Percentiles rank a stretch among this genome's conserved stretches.
Conservation (phyloP, 345 rosid genomes). For the Orychophragmus violaceus region DNA sequence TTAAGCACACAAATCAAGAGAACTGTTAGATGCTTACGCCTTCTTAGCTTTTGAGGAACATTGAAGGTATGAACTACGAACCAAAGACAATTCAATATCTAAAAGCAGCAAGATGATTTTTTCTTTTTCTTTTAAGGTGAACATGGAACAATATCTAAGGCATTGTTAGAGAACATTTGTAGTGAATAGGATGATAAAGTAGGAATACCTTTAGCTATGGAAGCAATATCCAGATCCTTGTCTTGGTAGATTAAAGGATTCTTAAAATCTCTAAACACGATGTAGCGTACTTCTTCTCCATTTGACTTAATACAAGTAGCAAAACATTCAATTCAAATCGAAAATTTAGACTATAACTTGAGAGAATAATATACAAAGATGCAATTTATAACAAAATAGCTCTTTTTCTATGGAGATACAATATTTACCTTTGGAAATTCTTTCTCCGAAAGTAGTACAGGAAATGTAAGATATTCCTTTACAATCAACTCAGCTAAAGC, state of each 20-base stretch:
- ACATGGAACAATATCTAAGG: not conserved
- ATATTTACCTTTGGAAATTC: constrained; percentile 48
- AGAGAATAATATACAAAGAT: not conserved
- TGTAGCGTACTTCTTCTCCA: constrained; percentile 43
- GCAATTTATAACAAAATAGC: not conserved
- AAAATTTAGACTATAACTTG: not conserved
- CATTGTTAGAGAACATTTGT: not conserved
- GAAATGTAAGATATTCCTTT: constrained; percentile 70
- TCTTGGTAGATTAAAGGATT: constrained; percentile 44
- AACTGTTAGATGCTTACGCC: not conserved
- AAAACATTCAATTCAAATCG: not conserved
- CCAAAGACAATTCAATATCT: not conserved
- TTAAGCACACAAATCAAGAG: not conserved
- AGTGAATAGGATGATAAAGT: not conserved
- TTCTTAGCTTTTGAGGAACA: not conserved
- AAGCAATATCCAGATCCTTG: constrained; percentile 47
- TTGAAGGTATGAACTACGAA: not conserved
- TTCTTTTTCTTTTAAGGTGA: not conserved
- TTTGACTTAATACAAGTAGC: constrained; percentile 39
- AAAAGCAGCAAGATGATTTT: not conserved
- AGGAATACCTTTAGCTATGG: constrained; percentile 56
- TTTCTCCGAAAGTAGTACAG: constrained; percentile 53
- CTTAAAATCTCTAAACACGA: constrained; percentile 54
- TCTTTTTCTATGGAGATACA: not conserved
- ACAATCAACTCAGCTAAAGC: constrained; percentile 46